A percentile compares a stretch with the other conserved stretches of the same genome.
Conservation (phyloP, 2,329 filamentous ascomycete species). For the Xylariaceae sp. region DNA sequence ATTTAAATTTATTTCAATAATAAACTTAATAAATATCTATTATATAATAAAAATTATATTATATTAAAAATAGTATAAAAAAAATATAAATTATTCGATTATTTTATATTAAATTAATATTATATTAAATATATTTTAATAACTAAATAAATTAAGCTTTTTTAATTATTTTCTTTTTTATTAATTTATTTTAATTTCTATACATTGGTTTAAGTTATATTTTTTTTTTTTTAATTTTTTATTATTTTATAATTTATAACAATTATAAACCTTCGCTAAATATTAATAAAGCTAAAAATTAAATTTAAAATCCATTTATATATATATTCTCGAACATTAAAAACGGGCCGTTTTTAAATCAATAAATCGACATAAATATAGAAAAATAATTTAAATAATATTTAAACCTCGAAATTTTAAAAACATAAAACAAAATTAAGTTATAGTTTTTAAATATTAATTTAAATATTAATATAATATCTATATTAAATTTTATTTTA, state of each 20-base stretch:
- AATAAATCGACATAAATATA: background rate
- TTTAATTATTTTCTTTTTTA: background rate
- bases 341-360: background rate
- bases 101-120: background rate
- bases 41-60: background rate
- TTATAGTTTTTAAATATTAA: background rate
- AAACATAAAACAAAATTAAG: background rate
- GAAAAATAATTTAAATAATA: background rate
- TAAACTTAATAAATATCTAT: conserved; percentile 1
- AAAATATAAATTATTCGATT: background rate
- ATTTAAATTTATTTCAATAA: conserved; percentile 1
- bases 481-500: background rate
- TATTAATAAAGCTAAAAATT: background rate
- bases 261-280: background rate
- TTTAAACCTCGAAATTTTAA: background rate
- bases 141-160: background rate
- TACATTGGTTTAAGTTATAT: background rate
- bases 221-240: background rate
- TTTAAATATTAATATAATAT: background rate
- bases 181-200: background rate
- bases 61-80: background rate
- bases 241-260: background rate
- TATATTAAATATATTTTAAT: background rate
- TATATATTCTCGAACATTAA: background rate
- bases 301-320: background rate